These are phyloP conservation scores for Lepidium didymum DNA, from an alignment of 345 rosid species.

Conservation along the genomic window DNA sequence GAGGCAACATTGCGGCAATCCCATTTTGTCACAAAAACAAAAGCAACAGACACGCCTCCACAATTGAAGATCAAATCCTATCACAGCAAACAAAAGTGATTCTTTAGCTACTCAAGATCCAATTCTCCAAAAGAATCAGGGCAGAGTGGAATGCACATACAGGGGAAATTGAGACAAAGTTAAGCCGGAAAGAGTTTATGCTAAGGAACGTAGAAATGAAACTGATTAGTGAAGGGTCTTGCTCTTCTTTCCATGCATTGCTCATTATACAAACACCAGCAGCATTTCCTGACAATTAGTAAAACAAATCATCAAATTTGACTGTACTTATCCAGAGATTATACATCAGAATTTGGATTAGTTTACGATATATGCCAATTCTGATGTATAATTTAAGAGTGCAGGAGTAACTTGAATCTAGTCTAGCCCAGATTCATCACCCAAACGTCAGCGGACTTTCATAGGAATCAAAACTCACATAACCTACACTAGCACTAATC, in stretches of 20 bases:
- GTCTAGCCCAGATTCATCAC: not conserved
- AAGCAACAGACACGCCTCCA: constrained; percentile 79
- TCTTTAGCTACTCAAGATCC: not conserved
- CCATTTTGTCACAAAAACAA: constrained; percentile 77
- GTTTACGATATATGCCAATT: too few species aligned
- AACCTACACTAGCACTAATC: not conserved
- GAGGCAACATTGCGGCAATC: constrained; percentile 34
- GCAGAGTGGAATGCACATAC: constrained; percentile 29
- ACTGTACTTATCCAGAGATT: not conserved
- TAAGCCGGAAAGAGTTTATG: constrained; percentile 75
- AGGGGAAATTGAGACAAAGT: constrained; percentile 73
- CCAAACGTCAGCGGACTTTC: not conserved
- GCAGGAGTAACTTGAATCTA: not conserved
- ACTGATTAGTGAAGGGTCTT: constrained; percentile 51
- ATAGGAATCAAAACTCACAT: not conserved
- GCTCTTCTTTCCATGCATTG: constrained; percentile 62
- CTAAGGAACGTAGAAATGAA: constrained; percentile 65
- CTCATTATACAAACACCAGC: constrained; percentile 88
- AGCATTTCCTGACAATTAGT: constrained; percentile 8
- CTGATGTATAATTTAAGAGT: too few species aligned
- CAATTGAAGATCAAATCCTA: constrained; percentile 91
- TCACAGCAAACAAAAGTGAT: not conserved
- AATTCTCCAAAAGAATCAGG: not conserved
- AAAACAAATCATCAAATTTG: not conserved
- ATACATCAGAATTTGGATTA: not conserved